Evolutionary conservation across 768 basidiomycete species (phyloP), one percentile per base, ranked within the genome.

Genomic region (Lanmaoa pseudosensibilis): DNA sequence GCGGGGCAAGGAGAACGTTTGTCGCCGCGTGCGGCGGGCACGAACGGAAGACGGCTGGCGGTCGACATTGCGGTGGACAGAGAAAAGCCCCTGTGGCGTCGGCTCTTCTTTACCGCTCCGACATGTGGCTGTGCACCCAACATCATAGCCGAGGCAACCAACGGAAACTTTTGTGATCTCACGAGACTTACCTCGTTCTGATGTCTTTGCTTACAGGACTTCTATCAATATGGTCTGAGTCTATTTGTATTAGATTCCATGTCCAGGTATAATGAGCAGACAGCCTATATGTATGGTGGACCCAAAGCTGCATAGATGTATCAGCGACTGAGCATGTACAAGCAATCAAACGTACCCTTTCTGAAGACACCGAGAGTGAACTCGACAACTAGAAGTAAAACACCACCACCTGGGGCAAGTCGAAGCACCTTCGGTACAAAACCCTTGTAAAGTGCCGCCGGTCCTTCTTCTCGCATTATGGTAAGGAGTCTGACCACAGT

Each of bases 381-480:
- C 72, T 94, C 92, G 18, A 95, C 93, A n/a, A 95, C 95, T 34
- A 99, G 81, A 30, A 99, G 77, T 32, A 99, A 74, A 13, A 99
- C 88, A 70, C 96, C 96, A 49, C 96, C 96, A 43, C 96, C 96
- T 0, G 96, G 96, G 13, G 95, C 96, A 25, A 99, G 81, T 61
- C 96, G 84, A 41, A 98, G 81, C 4, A 97, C 94, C 73, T 99
- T 99, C 30, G 96, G 96, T 16, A 90, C 79, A 73, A 98, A 99
- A 34, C 96, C 94, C 70, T 95, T 95, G 81, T 96, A 97, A 37
- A 97, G 77, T 5, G 94, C 93, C 4, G 75, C 83, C 2, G 87
- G 68, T 27, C 94, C 94, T 71, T 97, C 94, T 76, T 95, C 93
- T 25, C 90, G 84, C 59, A 88, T 83, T 61, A 95, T 92, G 6